A percentile compares a stretch with the other conserved stretches of the same genome.
phyloP scores from a whole-genome alignment of 768 basidiomycete genomes.

The Mycena galopus region DNA sequence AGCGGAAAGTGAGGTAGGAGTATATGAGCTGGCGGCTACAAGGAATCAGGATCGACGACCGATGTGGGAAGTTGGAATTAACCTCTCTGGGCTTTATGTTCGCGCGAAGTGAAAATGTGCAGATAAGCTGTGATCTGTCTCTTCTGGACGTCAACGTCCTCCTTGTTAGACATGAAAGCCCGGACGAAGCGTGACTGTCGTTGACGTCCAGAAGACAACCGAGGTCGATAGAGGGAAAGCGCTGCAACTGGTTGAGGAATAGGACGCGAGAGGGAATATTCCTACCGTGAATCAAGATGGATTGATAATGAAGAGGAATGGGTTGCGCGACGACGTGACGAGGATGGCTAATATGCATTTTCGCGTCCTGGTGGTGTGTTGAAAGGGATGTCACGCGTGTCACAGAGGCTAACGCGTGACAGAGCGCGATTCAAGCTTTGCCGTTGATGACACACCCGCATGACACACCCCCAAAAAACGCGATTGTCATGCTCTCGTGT shows the following conservation, averaged over 20 bases:
- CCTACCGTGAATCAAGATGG: slow-evolving; percentile 15
- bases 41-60: not conserved
- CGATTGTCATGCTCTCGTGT: no score
- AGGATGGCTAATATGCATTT: slow-evolving; percentile 27
- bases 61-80: not conserved
- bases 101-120: not conserved
- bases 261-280: not conserved
- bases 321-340: slow-evolving; percentile 9
- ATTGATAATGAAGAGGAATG: not conserved
- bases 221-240: slow-evolving; percentile 26
- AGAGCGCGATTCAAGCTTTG: no score
- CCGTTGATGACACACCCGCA: no score
- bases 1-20: not conserved
- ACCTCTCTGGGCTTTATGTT: slow-evolving; percentile 3
- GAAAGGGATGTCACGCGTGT: no score
- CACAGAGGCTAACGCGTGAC: no score
- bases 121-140: slow-evolving; percentile 13
- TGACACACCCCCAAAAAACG: no score
- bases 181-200: slow-evolving; percentile 25
- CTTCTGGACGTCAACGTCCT: not conserved
- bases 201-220: not conserved
- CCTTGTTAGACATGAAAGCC: slow-evolving; percentile 21
- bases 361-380: no score
- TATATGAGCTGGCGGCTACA: not conserved
- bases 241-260: slow-evolving; percentile 8